phyloP scores from a whole-genome alignment of 805 yeast species.

The Maudiozyma bulderi region DNA sequence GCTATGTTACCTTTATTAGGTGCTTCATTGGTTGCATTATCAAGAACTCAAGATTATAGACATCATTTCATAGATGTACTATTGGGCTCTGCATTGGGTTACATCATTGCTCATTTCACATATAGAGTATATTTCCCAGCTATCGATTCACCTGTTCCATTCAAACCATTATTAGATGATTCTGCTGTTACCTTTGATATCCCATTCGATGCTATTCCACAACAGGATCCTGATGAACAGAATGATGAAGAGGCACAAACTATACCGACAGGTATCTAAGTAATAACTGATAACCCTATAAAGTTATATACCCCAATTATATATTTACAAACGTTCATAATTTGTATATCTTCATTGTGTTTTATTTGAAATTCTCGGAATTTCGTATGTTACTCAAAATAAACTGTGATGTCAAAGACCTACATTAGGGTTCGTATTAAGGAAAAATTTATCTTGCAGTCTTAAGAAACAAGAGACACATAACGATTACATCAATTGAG shows the following conservation, averaged over 20 bases:
- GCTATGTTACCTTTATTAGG: slow-evolving; percentile 49
- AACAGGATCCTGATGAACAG: not conserved
- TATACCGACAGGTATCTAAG: not conserved
- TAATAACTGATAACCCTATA: not conserved
- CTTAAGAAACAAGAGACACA: too few species aligned
- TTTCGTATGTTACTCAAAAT: too few species aligned
- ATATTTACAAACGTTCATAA: not conserved
- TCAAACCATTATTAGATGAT: slow-evolving; percentile 35
- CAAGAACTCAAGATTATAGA: slow-evolving; percentile 86
- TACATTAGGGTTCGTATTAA: too few species aligned
- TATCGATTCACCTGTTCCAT: slow-evolving; percentile 26
- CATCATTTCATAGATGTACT: slow-evolving; percentile 85
- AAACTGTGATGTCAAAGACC: too few species aligned
- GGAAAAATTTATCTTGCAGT: too few species aligned
- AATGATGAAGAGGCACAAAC: slow-evolving; percentile 13
- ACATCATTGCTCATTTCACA: slow-evolving; percentile 39
- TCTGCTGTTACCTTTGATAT: slow-evolving; percentile 29
- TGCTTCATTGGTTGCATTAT: slow-evolving; percentile 69
- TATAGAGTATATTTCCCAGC: slow-evolving; percentile 36
- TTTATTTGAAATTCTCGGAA: too few species aligned
- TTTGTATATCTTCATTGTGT: too few species aligned
- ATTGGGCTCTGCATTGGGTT: slow-evolving; percentile 63
- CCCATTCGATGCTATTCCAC: slow-evolving; percentile 3
- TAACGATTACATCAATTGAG: too few species aligned
- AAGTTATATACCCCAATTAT: not conserved